phyloP scores from a whole-genome alignment of 2,329 filamentous ascomycete genomes.

The Trichoderma asperellum region DNA sequence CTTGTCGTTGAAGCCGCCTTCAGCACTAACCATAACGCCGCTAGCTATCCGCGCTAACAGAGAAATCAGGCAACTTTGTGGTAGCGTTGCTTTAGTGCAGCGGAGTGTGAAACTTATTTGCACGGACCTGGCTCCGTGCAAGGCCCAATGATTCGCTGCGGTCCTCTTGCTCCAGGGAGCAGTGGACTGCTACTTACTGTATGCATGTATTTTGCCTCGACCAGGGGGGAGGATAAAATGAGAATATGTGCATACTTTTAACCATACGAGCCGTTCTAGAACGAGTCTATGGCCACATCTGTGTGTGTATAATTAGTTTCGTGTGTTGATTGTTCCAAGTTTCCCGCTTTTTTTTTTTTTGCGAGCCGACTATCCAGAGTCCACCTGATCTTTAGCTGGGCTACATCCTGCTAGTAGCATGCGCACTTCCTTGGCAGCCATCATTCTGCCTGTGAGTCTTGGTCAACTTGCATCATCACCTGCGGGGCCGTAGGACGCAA shows the following conservation, averaged over 20 bases:
- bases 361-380: not conserved
- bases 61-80: not conserved
- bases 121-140: not conserved
- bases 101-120: not conserved
- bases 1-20: not conserved
- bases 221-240: not conserved
- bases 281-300: not conserved
- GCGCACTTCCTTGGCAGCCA: not conserved
- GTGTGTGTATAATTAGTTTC: not conserved
- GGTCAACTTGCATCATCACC: not conserved
- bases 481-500: constrained; percentile 18
- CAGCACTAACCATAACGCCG: not conserved
- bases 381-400: constrained; percentile 9
- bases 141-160: not conserved
- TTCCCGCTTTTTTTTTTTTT: not conserved
- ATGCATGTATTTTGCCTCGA: not conserved
- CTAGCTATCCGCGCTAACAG: not conserved
- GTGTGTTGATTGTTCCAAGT: not conserved
- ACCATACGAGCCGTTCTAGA: not conserved
- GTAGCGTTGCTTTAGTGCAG: not conserved
- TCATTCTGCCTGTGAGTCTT: not conserved
- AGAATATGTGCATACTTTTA: not conserved
- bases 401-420: not conserved
- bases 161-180: not conserved
- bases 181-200: too few relatives aligned